Evolutionary conservation across 2,329 filamentous ascomycete species (phyloP).

Genomic region (Bipolaris bicolor): DNA sequence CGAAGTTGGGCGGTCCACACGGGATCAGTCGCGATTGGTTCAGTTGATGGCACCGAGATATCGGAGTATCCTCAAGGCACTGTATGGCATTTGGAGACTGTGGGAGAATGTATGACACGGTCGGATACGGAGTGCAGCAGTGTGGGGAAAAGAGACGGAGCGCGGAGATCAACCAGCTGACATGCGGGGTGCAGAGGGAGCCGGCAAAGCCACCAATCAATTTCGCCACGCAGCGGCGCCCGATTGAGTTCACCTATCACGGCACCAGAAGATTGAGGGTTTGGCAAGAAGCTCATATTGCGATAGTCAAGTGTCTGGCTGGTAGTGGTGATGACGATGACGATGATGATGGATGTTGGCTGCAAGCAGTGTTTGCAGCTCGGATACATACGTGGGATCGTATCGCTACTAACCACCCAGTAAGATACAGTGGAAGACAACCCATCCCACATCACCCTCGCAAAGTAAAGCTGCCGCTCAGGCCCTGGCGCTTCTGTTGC

Average conservation of each 20-base stretch:
- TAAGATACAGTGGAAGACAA: neutral
- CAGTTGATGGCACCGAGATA: neutral
- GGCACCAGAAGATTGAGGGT: neutral
- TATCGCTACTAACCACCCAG: neutral
- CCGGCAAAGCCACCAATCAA: conserved; percentile 15
- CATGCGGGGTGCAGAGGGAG: conserved; percentile 29
- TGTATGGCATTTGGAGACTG: conserved; percentile 18
- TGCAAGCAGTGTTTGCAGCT: neutral
- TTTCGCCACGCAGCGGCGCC: neutral
- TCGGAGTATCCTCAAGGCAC: conserved; percentile 10
- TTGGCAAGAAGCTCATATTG: neutral
- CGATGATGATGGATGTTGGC: neutral
- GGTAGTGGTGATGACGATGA: neutral
- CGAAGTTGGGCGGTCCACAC: conserved; percentile 1
- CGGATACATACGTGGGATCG: neutral
- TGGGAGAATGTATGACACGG: conserved; percentile 9
- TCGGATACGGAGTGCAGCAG: conserved; percentile 22
- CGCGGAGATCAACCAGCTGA: conserved; percentile 11
- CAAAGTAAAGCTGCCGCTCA: conserved; percentile 14
- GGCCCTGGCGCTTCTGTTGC: conserved; percentile 38
- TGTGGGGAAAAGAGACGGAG: conserved; percentile 32
- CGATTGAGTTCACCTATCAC: conserved; percentile 1
- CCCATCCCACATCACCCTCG: neutral
- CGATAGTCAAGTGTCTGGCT: neutral
- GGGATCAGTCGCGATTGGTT: conserved; percentile 12